These are phyloP conservation scores for Leccinellum rugosiceps DNA, from an alignment of 768 basidiomycete species.

Conservation along the genomic window DNA sequence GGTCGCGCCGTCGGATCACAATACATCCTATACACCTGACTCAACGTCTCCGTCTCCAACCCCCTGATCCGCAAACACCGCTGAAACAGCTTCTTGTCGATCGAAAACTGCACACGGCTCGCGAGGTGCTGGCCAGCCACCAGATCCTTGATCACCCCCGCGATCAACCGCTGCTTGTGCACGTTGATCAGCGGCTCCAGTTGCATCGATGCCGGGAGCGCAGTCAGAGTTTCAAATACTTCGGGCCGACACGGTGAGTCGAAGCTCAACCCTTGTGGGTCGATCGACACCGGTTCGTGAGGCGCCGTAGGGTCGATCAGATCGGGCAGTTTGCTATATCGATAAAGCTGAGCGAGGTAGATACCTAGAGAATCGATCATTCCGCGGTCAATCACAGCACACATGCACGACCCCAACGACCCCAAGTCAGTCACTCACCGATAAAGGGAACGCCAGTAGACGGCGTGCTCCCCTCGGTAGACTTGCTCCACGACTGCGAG, in stretches of 20 bases:
- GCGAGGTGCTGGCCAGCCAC: constrained; percentile 84
- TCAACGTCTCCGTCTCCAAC: constrained; percentile 53
- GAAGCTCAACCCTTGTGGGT: constrained; percentile 59
- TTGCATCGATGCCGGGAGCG: constrained; percentile 72
- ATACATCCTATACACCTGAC: constrained; percentile 43
- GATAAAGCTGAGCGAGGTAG: constrained; percentile 70
- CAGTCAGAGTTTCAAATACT: constrained; percentile 69
- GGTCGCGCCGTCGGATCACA: constrained; percentile 19
- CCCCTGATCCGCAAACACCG: constrained; percentile 69
- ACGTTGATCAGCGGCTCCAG: constrained; percentile 87
- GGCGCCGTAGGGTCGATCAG: constrained; percentile 83
- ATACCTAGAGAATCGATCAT: constrained; percentile 45
- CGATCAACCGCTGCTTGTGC: constrained; percentile 82
- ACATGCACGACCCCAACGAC: not conserved
- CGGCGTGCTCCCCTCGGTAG: constrained; percentile 42
- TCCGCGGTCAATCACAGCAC: not conserved
- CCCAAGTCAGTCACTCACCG: constrained; percentile 51
- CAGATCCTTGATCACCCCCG: constrained; percentile 74
- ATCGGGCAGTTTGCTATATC: constrained; percentile 67
- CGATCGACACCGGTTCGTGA: constrained; percentile 60
- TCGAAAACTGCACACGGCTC: constrained; percentile 61
- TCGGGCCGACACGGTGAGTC: constrained; percentile 73
- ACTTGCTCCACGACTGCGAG: constrained; percentile 35
- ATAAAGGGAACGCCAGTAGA: constrained; percentile 80
- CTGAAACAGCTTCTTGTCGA: constrained; percentile 77